Conservation (phyloP, 176 grass and related monocot genomes). For the Ampelocalamus luodianensis region DNA sequence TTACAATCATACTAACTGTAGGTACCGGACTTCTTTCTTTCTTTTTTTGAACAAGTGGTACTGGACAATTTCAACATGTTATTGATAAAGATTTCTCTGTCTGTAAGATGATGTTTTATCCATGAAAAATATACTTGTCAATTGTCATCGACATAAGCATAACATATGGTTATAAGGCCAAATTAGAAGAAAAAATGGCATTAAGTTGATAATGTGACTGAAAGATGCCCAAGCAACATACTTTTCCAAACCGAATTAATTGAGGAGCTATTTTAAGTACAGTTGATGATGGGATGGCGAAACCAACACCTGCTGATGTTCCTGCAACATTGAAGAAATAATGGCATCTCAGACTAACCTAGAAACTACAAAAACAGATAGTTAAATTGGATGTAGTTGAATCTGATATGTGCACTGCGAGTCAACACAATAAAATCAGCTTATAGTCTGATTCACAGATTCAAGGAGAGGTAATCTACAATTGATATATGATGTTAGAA, state of each 20-base stretch:
- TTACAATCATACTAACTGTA: background rate
- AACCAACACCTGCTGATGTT: conserved; percentile 93
- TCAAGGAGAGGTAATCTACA: background rate
- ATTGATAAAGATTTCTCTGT: conserved; percentile 1
- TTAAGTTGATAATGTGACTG: conserved; percentile 13
- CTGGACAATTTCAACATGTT: background rate
- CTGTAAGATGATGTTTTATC: background rate
- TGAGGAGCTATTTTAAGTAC: conserved; percentile 92
- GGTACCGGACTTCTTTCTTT: background rate
- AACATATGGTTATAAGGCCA: background rate
- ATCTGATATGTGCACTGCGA: conserved; percentile 14
- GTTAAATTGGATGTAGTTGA: background rate
- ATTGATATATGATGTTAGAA: no score
- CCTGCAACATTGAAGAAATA: conserved; percentile 62
- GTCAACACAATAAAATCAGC: conserved; percentile 12
- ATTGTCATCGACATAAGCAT: background rate
- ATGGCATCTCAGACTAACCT: conserved; percentile 19
- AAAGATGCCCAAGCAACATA: conserved; percentile 50
- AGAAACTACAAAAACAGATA: conserved; percentile 36
- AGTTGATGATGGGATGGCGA: conserved; percentile 90
- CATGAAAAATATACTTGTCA: conserved; percentile 23
- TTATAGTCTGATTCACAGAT: background rate
- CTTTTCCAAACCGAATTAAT: conserved; percentile 92
- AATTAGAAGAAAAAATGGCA: background rate
- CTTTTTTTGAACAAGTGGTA: background rate